Base-by-base conservation (phyloP, 129 eudicot species). In the Silybum marianum region DNA sequence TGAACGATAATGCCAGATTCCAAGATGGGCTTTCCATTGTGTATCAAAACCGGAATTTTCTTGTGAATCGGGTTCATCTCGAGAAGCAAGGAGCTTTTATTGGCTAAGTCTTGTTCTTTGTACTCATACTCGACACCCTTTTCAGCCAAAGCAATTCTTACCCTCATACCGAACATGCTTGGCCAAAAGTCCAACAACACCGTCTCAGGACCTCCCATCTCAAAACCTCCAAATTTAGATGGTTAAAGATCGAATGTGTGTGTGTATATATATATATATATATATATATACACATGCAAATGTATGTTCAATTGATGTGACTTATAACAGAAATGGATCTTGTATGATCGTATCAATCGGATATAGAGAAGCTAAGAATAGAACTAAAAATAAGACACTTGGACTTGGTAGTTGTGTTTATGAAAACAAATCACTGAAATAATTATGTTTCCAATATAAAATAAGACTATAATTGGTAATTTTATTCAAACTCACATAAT, bases 61-160 rank as follows among this genome's bases (percentile, higher is more conserved):
- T 77, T 81, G 54, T 81, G 72, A 81, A 81, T 16, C 10, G 88
- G 88, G 72, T 85, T 85, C 82, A 76, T 72, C 26, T 85, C 69
- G 39, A 85, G 80, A 65, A 81, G 85, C 78, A 85, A 39, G 0
- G 85, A 1, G 76, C 83, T 85, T 69, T 81, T 85, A n/a, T 81
- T 74, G 26, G 11, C 22, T 69, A 85, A 63, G 75, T 71, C 77
- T 69, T 81, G 75, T 85, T 85, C 85, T 75, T 51, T 81, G 72
- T 63, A 77, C 71, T 81, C 88, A 36, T 80, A 85, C 19, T 71
- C 22, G 69, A 85, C 34, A 18, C 88, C 85, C 69, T 81, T 85
- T 76, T 80, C 82, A 0, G 82, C 88, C 82, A 85, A 71, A 21
- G 88, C 82, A 34, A 85, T 76, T 67, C 88, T 72, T 8, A 85